Evolutionary conservation across 23 red algal species (phyloP).

Genomic region (Cyanidioschyzon merolae): DNA sequence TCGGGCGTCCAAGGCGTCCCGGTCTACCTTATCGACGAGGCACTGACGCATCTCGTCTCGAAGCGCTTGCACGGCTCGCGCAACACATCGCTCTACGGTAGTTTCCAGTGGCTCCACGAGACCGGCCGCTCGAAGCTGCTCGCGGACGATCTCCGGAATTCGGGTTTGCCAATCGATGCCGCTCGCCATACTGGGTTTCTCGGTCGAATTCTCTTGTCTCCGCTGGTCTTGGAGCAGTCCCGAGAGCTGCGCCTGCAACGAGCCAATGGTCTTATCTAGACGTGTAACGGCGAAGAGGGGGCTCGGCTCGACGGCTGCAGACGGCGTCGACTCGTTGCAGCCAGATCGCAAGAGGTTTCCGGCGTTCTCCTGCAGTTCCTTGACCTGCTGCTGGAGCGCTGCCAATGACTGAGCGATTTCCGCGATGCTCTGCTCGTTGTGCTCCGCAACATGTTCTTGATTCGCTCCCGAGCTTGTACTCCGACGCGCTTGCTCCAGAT

Average conservation of each 20-base stretch:
- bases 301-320: not conserved
- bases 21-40: not conserved
- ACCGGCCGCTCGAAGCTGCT: not conserved
- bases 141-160: not conserved
- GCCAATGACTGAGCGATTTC: not conserved
- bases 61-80: not conserved
- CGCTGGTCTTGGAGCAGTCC: not conserved
- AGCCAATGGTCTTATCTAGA: not conserved
- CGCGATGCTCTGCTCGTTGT: not conserved
- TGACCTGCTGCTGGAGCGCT: not conserved
- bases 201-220: not conserved
- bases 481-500: not conserved
- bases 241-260: constrained; percentile 16
- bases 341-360: not conserved
- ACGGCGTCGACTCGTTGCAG: not conserved
- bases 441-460: too few relatives aligned
- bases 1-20: not conserved
- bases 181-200: not conserved
- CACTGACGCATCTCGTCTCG: not conserved
- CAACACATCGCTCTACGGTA: not conserved
- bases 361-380: not conserved
- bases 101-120: not conserved
- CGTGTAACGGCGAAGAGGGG: not conserved
- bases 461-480: too few relatives aligned
- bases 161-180: not conserved